phyloP scores from a whole-genome alignment of 2,329 filamentous ascomycete species.

The Alternaria incomplexa region DNA sequence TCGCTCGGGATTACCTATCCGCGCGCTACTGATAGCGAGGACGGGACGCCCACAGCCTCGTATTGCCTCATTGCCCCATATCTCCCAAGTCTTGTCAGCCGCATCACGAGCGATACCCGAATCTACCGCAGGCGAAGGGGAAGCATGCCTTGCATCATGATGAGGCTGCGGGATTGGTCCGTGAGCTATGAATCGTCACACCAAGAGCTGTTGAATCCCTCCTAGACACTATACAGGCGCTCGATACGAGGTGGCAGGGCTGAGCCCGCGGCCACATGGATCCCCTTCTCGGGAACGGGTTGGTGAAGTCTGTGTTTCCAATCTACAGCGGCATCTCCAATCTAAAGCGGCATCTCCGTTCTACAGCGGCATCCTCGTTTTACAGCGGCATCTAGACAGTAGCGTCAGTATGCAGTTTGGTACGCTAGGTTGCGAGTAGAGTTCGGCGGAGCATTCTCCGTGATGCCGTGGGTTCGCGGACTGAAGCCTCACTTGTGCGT shows the following conservation, averaged over 20 bases:
- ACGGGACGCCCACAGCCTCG: constrained; percentile 42
- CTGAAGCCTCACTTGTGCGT: constrained; percentile 60
- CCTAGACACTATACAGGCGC: constrained; percentile 61
- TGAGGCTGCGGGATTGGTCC: constrained; percentile 33
- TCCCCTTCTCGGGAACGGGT: constrained; percentile 55
- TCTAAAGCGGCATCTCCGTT: constrained; percentile 53
- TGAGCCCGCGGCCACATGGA: constrained; percentile 58
- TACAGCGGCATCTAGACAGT: constrained; percentile 61
- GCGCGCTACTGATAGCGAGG: constrained; percentile 37
- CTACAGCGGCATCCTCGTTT: constrained; percentile 57
- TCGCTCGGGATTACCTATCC: constrained; percentile 28
- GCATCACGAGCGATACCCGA: constrained; percentile 29
- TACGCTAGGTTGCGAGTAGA: constrained; percentile 63
- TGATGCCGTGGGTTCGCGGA: constrained; percentile 56
- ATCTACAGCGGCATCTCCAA: constrained; percentile 48
- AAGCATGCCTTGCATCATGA: constrained; percentile 37
- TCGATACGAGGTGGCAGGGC: constrained; percentile 59
- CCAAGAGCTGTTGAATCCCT: constrained; percentile 50
- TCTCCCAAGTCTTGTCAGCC: constrained; percentile 30
- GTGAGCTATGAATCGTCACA: constrained; percentile 33
- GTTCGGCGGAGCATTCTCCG: constrained; percentile 65
- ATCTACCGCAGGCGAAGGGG: constrained; percentile 34
- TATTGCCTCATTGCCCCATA: constrained; percentile 38
- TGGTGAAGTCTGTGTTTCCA: constrained; percentile 60
- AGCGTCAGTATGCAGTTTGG: constrained; percentile 65